Evolutionary conservation across 805 yeast species (phyloP), one percentile per base, ranked within the genome.

Genomic region (Metschnikowia anglica): DNA sequence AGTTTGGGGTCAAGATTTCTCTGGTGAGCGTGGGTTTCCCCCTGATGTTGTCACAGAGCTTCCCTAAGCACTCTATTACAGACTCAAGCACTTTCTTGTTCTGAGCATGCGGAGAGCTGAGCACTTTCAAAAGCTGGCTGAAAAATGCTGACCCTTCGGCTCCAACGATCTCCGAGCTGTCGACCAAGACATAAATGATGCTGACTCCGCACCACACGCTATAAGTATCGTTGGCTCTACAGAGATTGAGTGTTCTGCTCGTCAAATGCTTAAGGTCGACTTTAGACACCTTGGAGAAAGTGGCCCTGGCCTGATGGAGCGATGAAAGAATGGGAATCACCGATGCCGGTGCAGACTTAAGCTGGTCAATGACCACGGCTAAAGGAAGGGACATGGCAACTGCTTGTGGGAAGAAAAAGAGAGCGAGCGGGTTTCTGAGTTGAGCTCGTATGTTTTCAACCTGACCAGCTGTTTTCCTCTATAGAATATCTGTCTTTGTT

Each of bases 11-110:
- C 43, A 88, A 73, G 7, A 85, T 68, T 57, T 89, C 96, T 59
- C 97, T 77, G 2, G 91, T 83, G 31, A 91, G 72, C 1, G 89
- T 82, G 1, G 95, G 88, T 57, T 89, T 89, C 2, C 88, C 91
- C 58, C 85, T 78, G 44, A 83, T 80, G 35, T 73, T 66, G 34
- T 66, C 62, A 43, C 76, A 68, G 2, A 76, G 55, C 43, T 56
- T 57, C 31, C 70, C 63, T 37, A 77, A 52, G 30, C 76, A 61
- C 29, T 73, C 74, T 25, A 73, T 60, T 5, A 65, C 43, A 49
- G 67, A 57, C 58, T 59, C 52, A 52, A 70, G 48, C 54, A 66
- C 61, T 54, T 62, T 66, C 44, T 56, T 55, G 42, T 62, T 59
- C 15, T 63, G 65, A 34, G 68, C 65, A 44, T 67, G 68, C 13